Base-by-base conservation (phyloP, 257 asterid species). In the Solanum sitiens region DNA sequence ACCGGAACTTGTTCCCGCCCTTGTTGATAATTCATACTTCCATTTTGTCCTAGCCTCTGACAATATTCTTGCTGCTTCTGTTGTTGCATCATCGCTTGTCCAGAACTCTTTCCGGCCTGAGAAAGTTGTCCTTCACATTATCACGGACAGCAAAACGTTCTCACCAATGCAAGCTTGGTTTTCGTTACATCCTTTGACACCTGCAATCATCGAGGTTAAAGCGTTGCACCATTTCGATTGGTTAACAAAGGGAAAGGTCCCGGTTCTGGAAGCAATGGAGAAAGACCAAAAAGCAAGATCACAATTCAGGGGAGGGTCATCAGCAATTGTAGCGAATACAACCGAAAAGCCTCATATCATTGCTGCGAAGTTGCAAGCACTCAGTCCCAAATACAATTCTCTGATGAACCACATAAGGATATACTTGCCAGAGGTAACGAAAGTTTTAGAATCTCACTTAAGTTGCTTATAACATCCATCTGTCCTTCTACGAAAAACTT, bases 81-180 rank as follows among this genome's bases (percentile, higher is more conserved):
- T 96, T 23, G 99, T 98, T 67, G 99, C 98, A 65, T 84, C 97
- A 33, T 96, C 99, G 0, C 98, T 98, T 13, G 94, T 95, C 85
- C 92, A 45, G 14, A 96, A 96, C 89, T 89, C 98, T 7, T 74
- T 95, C 92, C 94, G 67, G 86, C 99, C 98, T 2, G 95, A 93
- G 40, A 93, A 89, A 79, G 91, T 94, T 9, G 98, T 98, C 90
- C 94, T 98, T 35, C 99, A 90, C 88, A 88, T 97, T 61, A 95
- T 97, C 86, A 97, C 99, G 2, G 99, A 97, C 70, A 91, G 90
- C 84, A 97, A 97, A 92, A 95, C 99, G 5, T 95, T 93, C 80
- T 93, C 94, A 32, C 98, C 98, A 1, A 97, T 96, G 99, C 99
- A 95, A 91, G 99, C 98, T 3, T 97, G 99, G 99, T 97, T 97